Percentiles rank a stretch among this genome's conserved stretches.
Conservation (phyloP, 106 monocot species). For the Cymbidium sinense region DNA sequence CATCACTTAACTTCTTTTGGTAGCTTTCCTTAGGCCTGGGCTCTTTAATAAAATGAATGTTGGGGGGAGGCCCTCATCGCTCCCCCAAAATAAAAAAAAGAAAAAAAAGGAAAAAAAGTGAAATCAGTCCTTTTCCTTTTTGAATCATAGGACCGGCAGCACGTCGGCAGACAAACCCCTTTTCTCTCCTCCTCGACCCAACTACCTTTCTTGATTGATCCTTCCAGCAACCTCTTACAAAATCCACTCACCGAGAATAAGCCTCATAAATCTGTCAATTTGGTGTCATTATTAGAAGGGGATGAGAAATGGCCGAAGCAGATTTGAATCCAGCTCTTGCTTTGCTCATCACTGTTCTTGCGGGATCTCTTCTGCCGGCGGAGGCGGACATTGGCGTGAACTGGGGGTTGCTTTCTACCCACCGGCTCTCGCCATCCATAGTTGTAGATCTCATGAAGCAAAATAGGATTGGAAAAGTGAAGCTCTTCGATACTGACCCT, state of each 20-base stretch:
- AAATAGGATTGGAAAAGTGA: conserved; percentile 79
- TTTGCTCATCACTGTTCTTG: conserved; percentile 10
- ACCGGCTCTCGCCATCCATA: conserved; percentile 54
- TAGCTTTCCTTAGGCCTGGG: too few relatives aligned
- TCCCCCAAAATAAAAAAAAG: too few relatives aligned
- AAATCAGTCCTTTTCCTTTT: neutral
- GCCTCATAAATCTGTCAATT: neutral
- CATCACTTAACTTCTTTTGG: too few relatives aligned
- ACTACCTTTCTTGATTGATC: neutral
- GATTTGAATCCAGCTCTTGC: conserved; percentile 4
- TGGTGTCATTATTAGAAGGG: neutral
- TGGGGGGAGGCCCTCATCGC: too few relatives aligned
- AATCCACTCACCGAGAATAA: neutral
- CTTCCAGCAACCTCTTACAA: neutral
- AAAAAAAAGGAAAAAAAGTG: too few relatives aligned
- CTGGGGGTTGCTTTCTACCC: conserved; percentile 83
- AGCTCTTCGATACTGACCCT: conserved; percentile 82
- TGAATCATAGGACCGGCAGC: neutral
- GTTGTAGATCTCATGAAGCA: conserved; percentile 75
- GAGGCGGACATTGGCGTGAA: conserved; percentile 76
- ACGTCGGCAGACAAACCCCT: neutral
- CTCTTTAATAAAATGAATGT: too few relatives aligned
- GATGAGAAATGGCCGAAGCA: conserved; percentile 20
- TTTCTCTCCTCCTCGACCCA: neutral
- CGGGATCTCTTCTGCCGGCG: conserved; percentile 14